Evolutionary conservation across 345 rosid species (phyloP).

Genomic region (Firmiana major): DNA sequence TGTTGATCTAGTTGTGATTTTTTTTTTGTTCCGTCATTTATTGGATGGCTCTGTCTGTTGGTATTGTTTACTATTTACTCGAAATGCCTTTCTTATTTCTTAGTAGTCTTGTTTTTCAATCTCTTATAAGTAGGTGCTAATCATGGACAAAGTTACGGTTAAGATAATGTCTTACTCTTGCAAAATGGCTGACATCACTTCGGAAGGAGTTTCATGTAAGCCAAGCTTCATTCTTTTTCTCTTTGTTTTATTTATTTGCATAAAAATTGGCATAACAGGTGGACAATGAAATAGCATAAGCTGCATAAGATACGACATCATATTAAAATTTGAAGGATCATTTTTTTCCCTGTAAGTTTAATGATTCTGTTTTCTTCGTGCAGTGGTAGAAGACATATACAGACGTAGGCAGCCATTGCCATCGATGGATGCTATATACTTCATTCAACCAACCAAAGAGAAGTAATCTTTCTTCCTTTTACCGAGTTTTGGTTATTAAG

Average conservation of each 20-base stretch:
- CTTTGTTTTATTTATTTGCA: neutral
- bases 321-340: neutral
- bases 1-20: conserved; percentile 14
- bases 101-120: neutral
- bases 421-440: conserved; percentile 96
- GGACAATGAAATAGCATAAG: conserved; percentile 5
- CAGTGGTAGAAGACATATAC: conserved; percentile 97
- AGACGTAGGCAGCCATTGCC: conserved; percentile 93
- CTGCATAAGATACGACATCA: neutral
- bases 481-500: conserved; percentile 4
- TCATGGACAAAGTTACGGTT: conserved; percentile 95
- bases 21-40: conserved; percentile 8
- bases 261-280: neutral
- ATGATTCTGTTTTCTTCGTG: conserved; percentile 21
- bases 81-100: neutral
- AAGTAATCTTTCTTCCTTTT: conserved; percentile 51
- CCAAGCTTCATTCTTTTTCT: neutral
- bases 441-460: conserved; percentile 94
- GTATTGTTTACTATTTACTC: neutral
- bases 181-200: conserved; percentile 98
- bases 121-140: conserved; percentile 60
- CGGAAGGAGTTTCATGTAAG: conserved; percentile 99
- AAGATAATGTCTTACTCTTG: conserved; percentile 94
- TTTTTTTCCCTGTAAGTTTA: neutral
- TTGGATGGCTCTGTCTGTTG: neutral